Percentiles rank a stretch among this genome's conserved stretches.
Conservation (phyloP, 2,329 filamentous ascomycete species). For the Fusarium praegraminearum region DNA sequence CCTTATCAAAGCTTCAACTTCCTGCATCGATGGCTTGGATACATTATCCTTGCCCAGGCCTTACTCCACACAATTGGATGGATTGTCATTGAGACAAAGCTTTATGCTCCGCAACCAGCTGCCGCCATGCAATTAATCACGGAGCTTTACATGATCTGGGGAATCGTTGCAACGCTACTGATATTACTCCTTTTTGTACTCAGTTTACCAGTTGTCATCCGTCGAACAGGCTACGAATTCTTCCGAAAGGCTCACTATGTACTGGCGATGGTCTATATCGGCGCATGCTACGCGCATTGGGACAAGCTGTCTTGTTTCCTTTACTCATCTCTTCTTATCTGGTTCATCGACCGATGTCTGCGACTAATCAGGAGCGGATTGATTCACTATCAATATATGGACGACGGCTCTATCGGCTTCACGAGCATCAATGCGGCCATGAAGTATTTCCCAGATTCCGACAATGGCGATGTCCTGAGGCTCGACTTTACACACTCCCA, state of each 20-base stretch:
- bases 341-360: not conserved
- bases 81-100: not conserved
- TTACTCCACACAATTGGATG: not conserved
- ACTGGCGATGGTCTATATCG: not conserved
- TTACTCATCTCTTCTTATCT: not conserved
- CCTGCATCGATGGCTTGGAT: slow-evolving; percentile 2
- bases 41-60: not conserved
- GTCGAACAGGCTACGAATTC: slow-evolving; percentile 1
- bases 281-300: not conserved
- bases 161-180: not conserved
- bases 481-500: not conserved
- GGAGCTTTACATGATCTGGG: not conserved
- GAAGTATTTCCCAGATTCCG: not conserved
- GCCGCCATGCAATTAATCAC: not conserved
- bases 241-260: slow-evolving; percentile 1
- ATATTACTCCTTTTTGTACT: not conserved
- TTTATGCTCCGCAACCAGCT: not conserved
- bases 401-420: not conserved
- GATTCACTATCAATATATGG: not conserved
- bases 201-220: not conserved
- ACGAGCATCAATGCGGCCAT: not conserved
- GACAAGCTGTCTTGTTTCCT: not conserved
- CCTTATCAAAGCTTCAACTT: slow-evolving; percentile 2
- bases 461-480: not conserved
- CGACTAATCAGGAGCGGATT: not conserved